Evolutionary conservation across 2,329 filamentous ascomycete species (phyloP), one percentile per base, ranked within the genome.

Genomic region (Aspergillus pseudoglaucus): DNA sequence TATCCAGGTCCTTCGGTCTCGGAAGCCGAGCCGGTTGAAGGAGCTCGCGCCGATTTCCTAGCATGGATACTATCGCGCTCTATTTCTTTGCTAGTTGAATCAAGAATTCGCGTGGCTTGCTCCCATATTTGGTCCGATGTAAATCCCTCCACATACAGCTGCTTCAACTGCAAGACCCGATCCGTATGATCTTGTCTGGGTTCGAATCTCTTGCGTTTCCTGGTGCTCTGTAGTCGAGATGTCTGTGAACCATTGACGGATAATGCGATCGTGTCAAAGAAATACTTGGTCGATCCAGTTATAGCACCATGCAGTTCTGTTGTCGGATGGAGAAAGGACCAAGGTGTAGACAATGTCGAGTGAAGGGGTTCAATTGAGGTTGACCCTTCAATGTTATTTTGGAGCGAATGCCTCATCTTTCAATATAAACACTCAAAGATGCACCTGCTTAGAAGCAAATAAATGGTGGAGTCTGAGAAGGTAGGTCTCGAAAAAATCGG

Each of bases 61-160:
- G 42, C 37, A 47, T 66, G 43, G 66, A 69, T 39, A 76, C 65
- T 30, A 65, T 75, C 56, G 62, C 59, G 68, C 58, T 80, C 75
- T 3, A 80, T 73, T 59, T 84, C 77, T 15, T 72, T 67, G 39
- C 73, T 72, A 6, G 83, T 70, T 42, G 83, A 80, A 53, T 86
- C 78, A 48, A 97, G 83, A 17, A 97, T 88, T 59, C 87, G 82
- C 61, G 84, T 85, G 7, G 89, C 87, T 72, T 98, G 93, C 68
- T 96, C 88, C 87, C 91, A 98, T 39, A 98, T 84, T 69, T 97
- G 91, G 17, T 84, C 82, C 9, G 87, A 84, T 59, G 87, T 87
- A 58, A 97, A 95, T 0, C 91, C 93, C 48, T 95, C 83, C 6
- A 89, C 75, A 64, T 96, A 87, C 14, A 98, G 75, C 67, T 87